Percentiles rank a stretch among this genome's conserved stretches.
These are phyloP conservation scores for Lasiodiplodia sp. DNA, from an alignment of 2,329 filamentous ascomycete genomes.

Conservation along the genomic window DNA sequence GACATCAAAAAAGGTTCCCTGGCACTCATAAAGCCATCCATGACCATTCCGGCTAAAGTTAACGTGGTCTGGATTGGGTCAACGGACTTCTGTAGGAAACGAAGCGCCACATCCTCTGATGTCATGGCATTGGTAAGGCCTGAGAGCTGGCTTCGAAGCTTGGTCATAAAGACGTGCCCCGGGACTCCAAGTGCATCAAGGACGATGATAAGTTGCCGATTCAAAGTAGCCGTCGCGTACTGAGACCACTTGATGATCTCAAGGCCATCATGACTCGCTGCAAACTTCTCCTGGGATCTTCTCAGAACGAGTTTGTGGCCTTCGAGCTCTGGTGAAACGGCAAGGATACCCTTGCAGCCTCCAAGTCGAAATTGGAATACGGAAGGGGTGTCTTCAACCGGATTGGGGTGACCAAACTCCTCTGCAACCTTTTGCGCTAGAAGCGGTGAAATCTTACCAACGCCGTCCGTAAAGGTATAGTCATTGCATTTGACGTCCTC, in stretches of 20 bases:
- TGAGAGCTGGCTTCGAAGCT: slow-evolving; percentile 72
- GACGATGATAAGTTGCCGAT: slow-evolving; percentile 89
- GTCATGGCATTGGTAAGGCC: slow-evolving; percentile 75
- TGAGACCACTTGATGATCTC: slow-evolving; percentile 87
- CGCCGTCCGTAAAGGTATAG: slow-evolving; percentile 86
- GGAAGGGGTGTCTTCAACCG: slow-evolving; percentile 69
- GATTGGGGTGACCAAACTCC: slow-evolving; percentile 69
- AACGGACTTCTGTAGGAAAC: slow-evolving; percentile 75
- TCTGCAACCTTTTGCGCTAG: slow-evolving; percentile 76
- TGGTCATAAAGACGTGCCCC: slow-evolving; percentile 69
- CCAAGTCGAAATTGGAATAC: slow-evolving; percentile 92
- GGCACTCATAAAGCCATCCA: slow-evolving; percentile 76
- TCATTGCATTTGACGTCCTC: slow-evolving; percentile 73
- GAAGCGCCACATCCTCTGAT: slow-evolving; percentile 68
- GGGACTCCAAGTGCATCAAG: slow-evolving; percentile 78
- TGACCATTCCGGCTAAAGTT: slow-evolving; percentile 76
- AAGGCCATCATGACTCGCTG: slow-evolving; percentile 71
- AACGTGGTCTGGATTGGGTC: slow-evolving; percentile 86
- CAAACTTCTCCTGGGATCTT: slow-evolving; percentile 88
- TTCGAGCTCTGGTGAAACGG: slow-evolving; percentile 68
- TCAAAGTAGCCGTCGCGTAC: slow-evolving; percentile 79
- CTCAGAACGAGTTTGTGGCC: slow-evolving; percentile 76
- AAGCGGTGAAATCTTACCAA: slow-evolving; percentile 87
- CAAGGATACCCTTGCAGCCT: slow-evolving; percentile 89
- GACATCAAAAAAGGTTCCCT: slow-evolving; percentile 84